Conservation (phyloP, 495 filamentous ascomycete species). For the Penicillium egyptiacum region DNA sequence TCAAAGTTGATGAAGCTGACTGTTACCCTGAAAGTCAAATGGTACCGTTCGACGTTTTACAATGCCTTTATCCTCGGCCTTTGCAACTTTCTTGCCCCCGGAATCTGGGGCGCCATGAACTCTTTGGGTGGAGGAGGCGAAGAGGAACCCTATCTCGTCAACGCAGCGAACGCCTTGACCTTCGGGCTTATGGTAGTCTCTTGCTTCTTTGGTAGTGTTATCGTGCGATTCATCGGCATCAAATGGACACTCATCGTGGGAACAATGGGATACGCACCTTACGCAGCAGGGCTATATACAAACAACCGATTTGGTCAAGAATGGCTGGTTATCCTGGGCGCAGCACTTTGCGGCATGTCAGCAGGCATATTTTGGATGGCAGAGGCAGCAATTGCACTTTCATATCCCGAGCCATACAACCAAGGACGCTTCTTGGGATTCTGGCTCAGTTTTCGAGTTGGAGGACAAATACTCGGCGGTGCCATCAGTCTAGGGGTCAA, state of each 20-base stretch:
- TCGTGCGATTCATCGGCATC: slow-evolving; percentile 61
- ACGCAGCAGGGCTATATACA: slow-evolving; percentile 62
- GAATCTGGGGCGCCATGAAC: slow-evolving; percentile 71
- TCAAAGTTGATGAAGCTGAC: neutral
- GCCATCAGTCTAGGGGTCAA: slow-evolving; percentile 64
- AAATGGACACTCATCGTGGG: slow-evolving; percentile 64
- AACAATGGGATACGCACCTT: slow-evolving; percentile 65
- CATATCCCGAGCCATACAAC: slow-evolving; percentile 64
- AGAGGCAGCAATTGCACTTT: slow-evolving; percentile 63
- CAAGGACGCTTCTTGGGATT: slow-evolving; percentile 59
- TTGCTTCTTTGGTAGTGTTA: slow-evolving; percentile 54
- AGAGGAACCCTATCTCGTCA: slow-evolving; percentile 62
- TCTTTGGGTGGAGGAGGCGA: slow-evolving; percentile 65
- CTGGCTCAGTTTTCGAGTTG: slow-evolving; percentile 62
- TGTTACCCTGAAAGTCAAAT: slow-evolving; percentile 48
- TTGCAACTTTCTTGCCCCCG: slow-evolving; percentile 63
- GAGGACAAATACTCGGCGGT: slow-evolving; percentile 64
- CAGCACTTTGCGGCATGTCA: slow-evolving; percentile 62
- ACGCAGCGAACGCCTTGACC: slow-evolving; percentile 66
- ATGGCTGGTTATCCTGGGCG: slow-evolving; percentile 64
- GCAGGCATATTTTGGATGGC: slow-evolving; percentile 70
- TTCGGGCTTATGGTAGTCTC: slow-evolving; percentile 67
- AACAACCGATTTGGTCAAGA: slow-evolving; percentile 64
- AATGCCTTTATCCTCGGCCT: slow-evolving; percentile 63
- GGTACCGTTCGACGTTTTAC: slow-evolving; percentile 63